phyloP scores from a whole-genome alignment of 2,329 filamentous ascomycete species.

The Aspergillus sp. region DNA sequence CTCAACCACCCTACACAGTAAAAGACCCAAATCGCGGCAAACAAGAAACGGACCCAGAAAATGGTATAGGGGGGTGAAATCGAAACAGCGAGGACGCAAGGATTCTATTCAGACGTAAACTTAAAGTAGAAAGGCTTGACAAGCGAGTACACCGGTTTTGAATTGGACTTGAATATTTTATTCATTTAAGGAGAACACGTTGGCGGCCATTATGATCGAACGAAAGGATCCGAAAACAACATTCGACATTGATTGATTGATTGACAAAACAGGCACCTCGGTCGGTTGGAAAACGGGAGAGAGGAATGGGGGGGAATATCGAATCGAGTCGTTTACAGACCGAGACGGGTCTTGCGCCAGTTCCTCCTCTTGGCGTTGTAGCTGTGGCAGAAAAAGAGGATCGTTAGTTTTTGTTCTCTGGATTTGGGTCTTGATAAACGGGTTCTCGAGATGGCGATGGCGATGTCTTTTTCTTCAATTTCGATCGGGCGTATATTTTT shows the following conservation, averaged over 20 bases:
- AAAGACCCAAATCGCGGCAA: too few relatives aligned
- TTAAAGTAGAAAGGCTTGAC: not conserved
- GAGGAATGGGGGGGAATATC: conserved; percentile 35
- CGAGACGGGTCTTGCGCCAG: conserved; percentile 99
- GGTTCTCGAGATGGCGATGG: too few relatives aligned
- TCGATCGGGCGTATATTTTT: too few relatives aligned
- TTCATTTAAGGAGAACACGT: not conserved
- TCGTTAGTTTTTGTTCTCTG: conserved; percentile 1
- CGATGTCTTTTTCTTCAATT: too few relatives aligned
- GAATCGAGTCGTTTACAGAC: conserved; percentile 63
- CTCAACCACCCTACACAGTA: not conserved
- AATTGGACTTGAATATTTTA: not conserved
- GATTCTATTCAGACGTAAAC: not conserved
- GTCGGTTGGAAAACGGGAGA: conserved; percentile 27
- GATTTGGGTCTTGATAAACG: too few relatives aligned
- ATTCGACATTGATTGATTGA: too few relatives aligned
- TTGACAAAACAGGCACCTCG: conserved; percentile 16
- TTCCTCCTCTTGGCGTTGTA: conserved; percentile 99
- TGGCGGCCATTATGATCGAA: too few relatives aligned
- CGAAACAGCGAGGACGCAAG: too few relatives aligned
- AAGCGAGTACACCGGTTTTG: too few relatives aligned
- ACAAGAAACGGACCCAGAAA: too few relatives aligned
- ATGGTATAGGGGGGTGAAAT: too few relatives aligned
- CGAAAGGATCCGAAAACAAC: too few relatives aligned
- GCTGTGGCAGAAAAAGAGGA: conserved; percentile 44